A percentile compares a stretch with the other conserved stretches of the same genome.
Conservation (phyloP, 208 protist species). For the Trypanosoma cruzi region DNA sequence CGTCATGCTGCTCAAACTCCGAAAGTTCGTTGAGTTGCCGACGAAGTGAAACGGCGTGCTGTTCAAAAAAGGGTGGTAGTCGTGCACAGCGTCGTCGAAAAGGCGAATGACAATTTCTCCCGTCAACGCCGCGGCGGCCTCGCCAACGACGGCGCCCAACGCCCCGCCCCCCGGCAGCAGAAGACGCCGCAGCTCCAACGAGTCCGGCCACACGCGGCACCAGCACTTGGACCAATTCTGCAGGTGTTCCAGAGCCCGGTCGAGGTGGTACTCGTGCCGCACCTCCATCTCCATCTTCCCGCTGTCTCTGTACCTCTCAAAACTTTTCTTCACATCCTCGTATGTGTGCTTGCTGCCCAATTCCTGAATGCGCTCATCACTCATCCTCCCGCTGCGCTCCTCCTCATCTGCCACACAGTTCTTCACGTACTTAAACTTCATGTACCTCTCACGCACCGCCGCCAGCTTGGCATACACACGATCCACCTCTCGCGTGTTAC, state of each 20-base stretch:
- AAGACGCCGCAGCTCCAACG: conserved; percentile 31
- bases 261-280: conserved; percentile 58
- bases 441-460: conserved; percentile 48
- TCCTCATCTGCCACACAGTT: conserved; percentile 41
- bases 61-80: conserved; percentile 60
- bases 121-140: conserved; percentile 61
- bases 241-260: conserved; percentile 61
- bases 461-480: conserved; percentile 49
- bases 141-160: conserved; percentile 50
- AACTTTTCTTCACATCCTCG: conserved; percentile 50
- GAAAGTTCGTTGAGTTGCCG: conserved; percentile 28
- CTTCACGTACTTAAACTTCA: conserved; percentile 38
- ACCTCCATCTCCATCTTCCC: conserved; percentile 66
- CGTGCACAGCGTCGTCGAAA: conserved; percentile 60
- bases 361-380: conserved; percentile 43
- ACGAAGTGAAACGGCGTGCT: conserved; percentile 59
- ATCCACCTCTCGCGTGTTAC: conserved; percentile 56
- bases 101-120: conserved; percentile 76
- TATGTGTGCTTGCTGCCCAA: conserved; percentile 47
- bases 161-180: conserved; percentile 22
- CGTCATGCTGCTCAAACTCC: conserved; percentile 34
- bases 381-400: conserved; percentile 44
- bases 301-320: conserved; percentile 63
- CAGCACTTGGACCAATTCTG: conserved; percentile 72
- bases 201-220: conserved; percentile 50